A percentile compares a stretch with the other conserved stretches of the same genome.
phyloP scores from a whole-genome alignment of 2,329 filamentous ascomycete species.

The Nigrospora sphaerica region DNA sequence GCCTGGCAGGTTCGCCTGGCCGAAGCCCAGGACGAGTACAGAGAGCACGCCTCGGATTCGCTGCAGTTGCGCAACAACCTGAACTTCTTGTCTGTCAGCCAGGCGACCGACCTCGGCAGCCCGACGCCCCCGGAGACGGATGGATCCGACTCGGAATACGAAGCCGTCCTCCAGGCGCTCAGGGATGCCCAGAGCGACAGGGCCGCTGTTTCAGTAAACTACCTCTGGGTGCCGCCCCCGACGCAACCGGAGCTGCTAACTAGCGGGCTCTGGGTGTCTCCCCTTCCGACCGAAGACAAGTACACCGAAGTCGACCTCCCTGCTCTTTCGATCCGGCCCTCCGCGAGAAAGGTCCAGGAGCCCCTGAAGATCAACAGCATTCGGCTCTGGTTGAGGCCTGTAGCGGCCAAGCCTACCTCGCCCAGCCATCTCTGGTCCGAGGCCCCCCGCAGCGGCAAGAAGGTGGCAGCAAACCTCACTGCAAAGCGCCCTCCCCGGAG shows the following conservation, averaged over 20 bases:
- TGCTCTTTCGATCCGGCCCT: conserved; percentile 26
- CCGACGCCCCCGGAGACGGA: conserved; percentile 49
- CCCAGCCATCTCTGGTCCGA: conserved; percentile 17
- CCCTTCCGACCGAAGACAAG: conserved; percentile 1
- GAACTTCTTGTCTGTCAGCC: conserved; percentile 31
- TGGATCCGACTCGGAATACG: conserved; percentile 32
- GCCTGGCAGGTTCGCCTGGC: conserved; percentile 37
- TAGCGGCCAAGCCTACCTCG: background rate
- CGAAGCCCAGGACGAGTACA: conserved; percentile 37
- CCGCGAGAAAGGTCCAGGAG: conserved; percentile 22
- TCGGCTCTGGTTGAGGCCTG: conserved; percentile 29
- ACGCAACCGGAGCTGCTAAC: conserved; percentile 1
- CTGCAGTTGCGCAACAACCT: conserved; percentile 26
- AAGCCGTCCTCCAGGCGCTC: conserved; percentile 9
- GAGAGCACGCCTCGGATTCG: conserved; percentile 30
- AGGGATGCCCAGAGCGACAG: conserved; percentile 2
- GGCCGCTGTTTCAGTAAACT: conserved; percentile 3
- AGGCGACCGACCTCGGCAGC: conserved; percentile 33
- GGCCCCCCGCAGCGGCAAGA: conserved; percentile 9
- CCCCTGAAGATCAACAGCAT: conserved; percentile 28
- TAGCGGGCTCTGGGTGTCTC: conserved; percentile 15
- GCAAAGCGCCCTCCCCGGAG: conserved; percentile 44
- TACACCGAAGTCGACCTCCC: conserved; percentile 13
- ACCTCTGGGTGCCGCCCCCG: conserved; percentile 14
- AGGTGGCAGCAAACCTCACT: no score